Evolutionary conservation across 2,329 filamentous ascomycete species (phyloP), one percentile per base, ranked within the genome.

Genomic region (Furcasterigmium sp.): DNA sequence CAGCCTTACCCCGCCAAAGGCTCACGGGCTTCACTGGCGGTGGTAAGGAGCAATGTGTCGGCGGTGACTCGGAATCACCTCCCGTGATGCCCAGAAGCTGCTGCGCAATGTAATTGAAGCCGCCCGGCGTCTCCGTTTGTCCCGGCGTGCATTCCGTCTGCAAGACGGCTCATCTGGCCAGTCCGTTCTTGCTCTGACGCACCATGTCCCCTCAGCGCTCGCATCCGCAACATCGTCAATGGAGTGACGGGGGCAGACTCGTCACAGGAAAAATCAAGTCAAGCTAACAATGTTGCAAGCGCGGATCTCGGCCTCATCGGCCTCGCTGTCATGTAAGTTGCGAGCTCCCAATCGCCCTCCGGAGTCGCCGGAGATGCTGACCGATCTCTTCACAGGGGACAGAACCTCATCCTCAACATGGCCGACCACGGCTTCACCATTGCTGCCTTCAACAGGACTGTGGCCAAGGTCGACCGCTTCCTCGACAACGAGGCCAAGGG

Each of bases 371-470:
- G 41, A 40, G 21, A 28, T 46, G 21, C 47, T 51, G 36, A 53
- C 46, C 19, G 15, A 37, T 13, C 42, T 43, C 44, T 40, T 35
- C 13, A 29, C 51, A 80, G 76, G 80, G 80, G 78, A 68, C 85
- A 91, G 77, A 93, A 91, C 76, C 75, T 93, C 71, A 91, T 93
- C 68, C 72, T 93, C 63, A 93, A 93, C 71, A 87, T 85, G 74
- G 87, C 87, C 59, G 87, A 93, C 69, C 82, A 91, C 61, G 86
- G 91, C 63, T 97, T 94, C 82, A 97, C 89, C 66, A 88, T 98
- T 63, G 87, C 91, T 72, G 93, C 91, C 58, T 98, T 87, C 84
- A 98, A 98, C 85, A 87, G 93, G 72, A 98, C 93, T 59, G 88
- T 96, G 58, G 82, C 89, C 72, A 98, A 98, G 84, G 93, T 98